Conservation (phyloP, 2,329 filamentous ascomycete genomes). For the Xylariaceae sp. region DNA sequence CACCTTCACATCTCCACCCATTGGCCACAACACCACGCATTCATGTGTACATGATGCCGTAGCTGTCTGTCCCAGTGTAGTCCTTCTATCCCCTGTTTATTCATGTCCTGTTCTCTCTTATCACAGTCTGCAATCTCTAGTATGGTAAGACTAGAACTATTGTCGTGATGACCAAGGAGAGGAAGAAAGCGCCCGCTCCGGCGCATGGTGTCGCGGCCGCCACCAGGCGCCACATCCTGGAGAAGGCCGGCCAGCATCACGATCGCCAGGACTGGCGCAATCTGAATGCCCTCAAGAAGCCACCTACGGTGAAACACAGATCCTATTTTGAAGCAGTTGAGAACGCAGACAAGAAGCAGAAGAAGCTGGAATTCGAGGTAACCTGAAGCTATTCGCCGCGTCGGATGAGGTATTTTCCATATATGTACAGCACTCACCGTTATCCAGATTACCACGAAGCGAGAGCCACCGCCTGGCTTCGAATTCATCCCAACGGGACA, state of each 20-base stretch:
- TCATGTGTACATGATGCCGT: slow-evolving; percentile 24
- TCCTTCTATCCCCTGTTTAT: slow-evolving; percentile 12
- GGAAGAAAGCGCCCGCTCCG: slow-evolving; percentile 30
- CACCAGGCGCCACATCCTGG: slow-evolving; percentile 27
- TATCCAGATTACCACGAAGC: slow-evolving; percentile 48
- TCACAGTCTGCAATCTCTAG: slow-evolving; percentile 23
- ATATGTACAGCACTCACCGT: slow-evolving; percentile 20
- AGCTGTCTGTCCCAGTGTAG: slow-evolving; percentile 25
- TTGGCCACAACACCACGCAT: slow-evolving; percentile 20
- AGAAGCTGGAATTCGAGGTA: slow-evolving; percentile 62
- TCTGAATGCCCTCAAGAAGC: slow-evolving; percentile 30
- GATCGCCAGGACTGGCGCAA: slow-evolving; percentile 26
- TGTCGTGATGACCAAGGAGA: slow-evolving; percentile 31
- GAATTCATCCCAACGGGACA: slow-evolving; percentile 61
- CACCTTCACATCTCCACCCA: slow-evolving; percentile 11
- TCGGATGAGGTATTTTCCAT: not conserved
- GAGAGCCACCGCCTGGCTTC: slow-evolving; percentile 55
- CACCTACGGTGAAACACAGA: slow-evolving; percentile 52
- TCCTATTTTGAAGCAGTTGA: slow-evolving; percentile 62
- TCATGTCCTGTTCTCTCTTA: slow-evolving; percentile 17
- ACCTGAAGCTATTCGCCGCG: slow-evolving; percentile 9
- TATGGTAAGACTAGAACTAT: slow-evolving; percentile 32
- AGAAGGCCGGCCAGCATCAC: slow-evolving; percentile 26
- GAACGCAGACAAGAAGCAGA: slow-evolving; percentile 61
- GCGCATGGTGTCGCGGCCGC: slow-evolving; percentile 23